Conservation (phyloP, 345 rosid genomes). For the Rhodamnia argentea region DNA sequence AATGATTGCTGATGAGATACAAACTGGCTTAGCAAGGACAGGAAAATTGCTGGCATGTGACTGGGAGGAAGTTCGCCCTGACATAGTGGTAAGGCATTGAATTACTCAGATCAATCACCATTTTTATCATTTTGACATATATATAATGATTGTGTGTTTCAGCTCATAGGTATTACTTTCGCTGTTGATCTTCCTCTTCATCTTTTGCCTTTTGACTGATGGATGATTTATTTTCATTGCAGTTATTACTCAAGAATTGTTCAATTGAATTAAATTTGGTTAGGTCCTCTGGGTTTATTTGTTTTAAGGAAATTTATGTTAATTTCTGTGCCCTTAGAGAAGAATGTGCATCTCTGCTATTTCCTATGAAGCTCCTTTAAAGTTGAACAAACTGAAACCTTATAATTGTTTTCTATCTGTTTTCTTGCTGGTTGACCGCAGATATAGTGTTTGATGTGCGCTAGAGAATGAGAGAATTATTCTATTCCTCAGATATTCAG, state of each 20-base stretch:
- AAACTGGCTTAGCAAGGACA: conserved; percentile 82
- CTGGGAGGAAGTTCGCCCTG: conserved; percentile 90
- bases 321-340: neutral
- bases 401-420: neutral
- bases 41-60: conserved; percentile 94
- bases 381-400: neutral
- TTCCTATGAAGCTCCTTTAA: neutral
- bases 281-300: neutral
- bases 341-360: neutral
- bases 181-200: neutral
- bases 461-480: neutral
- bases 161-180: neutral
- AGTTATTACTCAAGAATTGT: neutral
- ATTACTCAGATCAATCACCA: neutral
- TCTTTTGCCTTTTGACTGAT: neutral
- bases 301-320: neutral
- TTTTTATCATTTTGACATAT: neutral
- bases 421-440: neutral
- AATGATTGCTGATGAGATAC: conserved; percentile 97
- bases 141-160: neutral
- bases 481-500: neutral
- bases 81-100: conserved; percentile 59
- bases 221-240: neutral
- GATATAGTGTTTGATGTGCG: neutral
- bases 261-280: neutral